Evolutionary conservation across 1,284 basidiomycete species (phyloP).

Genomic region (Trichosporon sp.): DNA sequence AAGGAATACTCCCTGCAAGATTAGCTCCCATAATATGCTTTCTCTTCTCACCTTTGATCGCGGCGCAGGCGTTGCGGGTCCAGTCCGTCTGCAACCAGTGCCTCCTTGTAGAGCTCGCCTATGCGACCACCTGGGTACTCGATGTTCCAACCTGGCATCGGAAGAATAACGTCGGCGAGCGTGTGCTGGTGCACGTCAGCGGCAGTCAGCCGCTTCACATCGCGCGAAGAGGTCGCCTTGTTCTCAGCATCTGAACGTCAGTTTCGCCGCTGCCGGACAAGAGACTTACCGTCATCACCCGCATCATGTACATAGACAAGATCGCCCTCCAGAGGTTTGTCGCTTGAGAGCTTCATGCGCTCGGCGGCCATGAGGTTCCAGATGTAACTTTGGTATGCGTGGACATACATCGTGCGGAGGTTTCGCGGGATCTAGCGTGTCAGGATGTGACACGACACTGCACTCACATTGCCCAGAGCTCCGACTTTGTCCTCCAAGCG

Average conservation of each 20-base stretch:
- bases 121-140: constrained; percentile 77
- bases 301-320: constrained; percentile 59
- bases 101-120: constrained; percentile 73
- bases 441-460: not conserved
- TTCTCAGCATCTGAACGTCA: constrained; percentile 1
- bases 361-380: constrained; percentile 97
- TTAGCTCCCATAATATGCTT: not conserved
- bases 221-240: constrained; percentile 38
- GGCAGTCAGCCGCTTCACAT: constrained; percentile 68
- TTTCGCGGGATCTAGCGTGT: constrained; percentile 80
- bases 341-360: constrained; percentile 74
- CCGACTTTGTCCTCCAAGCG: constrained; percentile 78
- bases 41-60: constrained; percentile 66
- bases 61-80: constrained; percentile 80
- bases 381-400: constrained; percentile 97
- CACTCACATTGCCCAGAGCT: constrained; percentile 69
- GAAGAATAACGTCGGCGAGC: constrained; percentile 93
- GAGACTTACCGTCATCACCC: constrained; percentile 51
- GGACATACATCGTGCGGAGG: constrained; percentile 92
- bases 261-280: not conserved
- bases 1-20: constrained; percentile 74
- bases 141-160: constrained; percentile 87
- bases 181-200: constrained; percentile 71
- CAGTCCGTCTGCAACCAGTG: constrained; percentile 75
- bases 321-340: constrained; percentile 76